Evolutionary conservation across 2,329 filamentous ascomycete species (phyloP).

Genomic region (Epichloe sibirici): DNA sequence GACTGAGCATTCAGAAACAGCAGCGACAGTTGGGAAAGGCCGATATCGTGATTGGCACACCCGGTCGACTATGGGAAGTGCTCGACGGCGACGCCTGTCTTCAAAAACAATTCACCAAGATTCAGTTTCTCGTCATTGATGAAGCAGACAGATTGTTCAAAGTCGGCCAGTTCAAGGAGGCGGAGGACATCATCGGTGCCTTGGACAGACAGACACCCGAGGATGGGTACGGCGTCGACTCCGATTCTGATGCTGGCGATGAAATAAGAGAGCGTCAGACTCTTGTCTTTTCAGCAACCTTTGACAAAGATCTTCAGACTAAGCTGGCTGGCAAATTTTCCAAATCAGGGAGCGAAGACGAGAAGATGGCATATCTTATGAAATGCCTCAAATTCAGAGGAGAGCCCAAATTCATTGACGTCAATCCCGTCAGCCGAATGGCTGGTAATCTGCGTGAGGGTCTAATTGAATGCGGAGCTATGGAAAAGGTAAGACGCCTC

Average conservation of each 20-base stretch:
- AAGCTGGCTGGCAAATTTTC: conserved; percentile 62
- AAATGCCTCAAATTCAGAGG: conserved; percentile 81
- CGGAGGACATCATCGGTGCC: conserved; percentile 73
- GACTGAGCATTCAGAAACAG: conserved; percentile 89
- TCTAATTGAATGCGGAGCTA: conserved; percentile 79
- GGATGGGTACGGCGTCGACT: conserved; percentile 31
- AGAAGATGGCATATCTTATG: conserved; percentile 87
- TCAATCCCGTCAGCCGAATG: conserved; percentile 83
- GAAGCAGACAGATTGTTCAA: conserved; percentile 88
- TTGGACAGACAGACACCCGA: conserved; percentile 62
- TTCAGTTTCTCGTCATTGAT: conserved; percentile 79
- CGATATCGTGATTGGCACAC: conserved; percentile 87
- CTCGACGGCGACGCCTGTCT: conserved; percentile 63
- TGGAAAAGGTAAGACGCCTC: conserved; percentile 62
- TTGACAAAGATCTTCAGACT: conserved; percentile 81
- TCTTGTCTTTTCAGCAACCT: conserved; percentile 91
- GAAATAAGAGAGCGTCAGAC: conserved; percentile 55
- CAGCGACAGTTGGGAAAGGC: conserved; percentile 71
- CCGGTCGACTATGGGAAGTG: conserved; percentile 89
- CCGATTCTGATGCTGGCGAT: conserved; percentile 32
- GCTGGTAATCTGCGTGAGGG: conserved; percentile 76
- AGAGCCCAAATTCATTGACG: conserved; percentile 81
- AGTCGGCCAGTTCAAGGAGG: conserved; percentile 90
- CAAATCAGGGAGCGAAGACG: conserved; percentile 45
- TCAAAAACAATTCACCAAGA: conserved; percentile 55